These are phyloP conservation scores for Fusarium devonianum DNA, from an alignment of 2,329 filamentous ascomycete genomes.

Conservation along the genomic window DNA sequence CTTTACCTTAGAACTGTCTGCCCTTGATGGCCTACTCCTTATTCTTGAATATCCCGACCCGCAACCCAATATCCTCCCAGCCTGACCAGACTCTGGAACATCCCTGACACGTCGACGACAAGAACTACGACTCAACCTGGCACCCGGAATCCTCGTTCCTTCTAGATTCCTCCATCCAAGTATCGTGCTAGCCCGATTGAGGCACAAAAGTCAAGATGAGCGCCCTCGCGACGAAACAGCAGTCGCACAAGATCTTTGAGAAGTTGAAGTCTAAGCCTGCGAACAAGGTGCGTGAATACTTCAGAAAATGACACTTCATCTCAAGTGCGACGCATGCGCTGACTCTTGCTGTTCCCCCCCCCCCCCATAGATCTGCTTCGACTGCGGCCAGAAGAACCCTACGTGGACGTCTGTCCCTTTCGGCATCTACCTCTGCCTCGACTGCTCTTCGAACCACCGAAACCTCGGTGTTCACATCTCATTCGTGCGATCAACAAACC, in stretches of 20 bases:
- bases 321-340: conserved; percentile 4
- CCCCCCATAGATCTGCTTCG: conserved; percentile 98
- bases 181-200: conserved; percentile 16
- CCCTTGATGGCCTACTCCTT: conserved; percentile 48
- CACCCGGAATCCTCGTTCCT: not conserved
- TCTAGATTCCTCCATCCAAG: conserved; percentile 6
- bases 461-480: conserved; percentile 99
- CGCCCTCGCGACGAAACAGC: conserved; percentile 82
- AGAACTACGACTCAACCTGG: conserved; percentile 6
- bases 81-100: conserved; percentile 28
- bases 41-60: conserved; percentile 39
- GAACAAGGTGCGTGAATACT: conserved; percentile 76
- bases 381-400: conserved; percentile 96
- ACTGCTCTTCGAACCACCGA: conserved; percentile 96
- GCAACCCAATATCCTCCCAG: conserved; percentile 27
- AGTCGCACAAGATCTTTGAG: conserved; percentile 97
- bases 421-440: conserved; percentile 96
- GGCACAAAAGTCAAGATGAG: conserved; percentile 59
- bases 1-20: conserved; percentile 47
- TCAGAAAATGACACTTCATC: not conserved
- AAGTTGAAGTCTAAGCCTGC: conserved; percentile 93
- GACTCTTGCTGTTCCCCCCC: conserved; percentile 5
- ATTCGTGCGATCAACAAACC: conserved; percentile 97
- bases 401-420: conserved; percentile 98
- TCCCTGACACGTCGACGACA: conserved; percentile 31